Evolutionary conservation across 2,329 filamentous ascomycete species (phyloP), one percentile per base, ranked within the genome.

Genomic region (Spiromastix sp.): DNA sequence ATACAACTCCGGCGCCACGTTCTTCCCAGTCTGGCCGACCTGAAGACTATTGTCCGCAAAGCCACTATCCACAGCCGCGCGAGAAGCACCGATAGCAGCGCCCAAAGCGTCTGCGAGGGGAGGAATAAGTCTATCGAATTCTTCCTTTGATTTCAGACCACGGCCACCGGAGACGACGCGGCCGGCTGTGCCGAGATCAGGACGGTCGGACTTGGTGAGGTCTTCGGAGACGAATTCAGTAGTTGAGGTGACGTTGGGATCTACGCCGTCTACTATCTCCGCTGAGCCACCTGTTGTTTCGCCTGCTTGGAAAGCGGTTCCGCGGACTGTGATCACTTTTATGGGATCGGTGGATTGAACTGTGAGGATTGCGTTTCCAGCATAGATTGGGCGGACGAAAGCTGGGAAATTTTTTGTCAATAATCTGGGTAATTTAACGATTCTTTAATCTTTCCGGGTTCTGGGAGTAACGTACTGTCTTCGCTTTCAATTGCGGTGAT

Each of bases 21-120:
- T 93, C 74, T 98, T 98, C 53, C 91, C 91, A 10, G 91, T 98
- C 71, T 98, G 91, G 30, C 91, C 91, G 46, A 98, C 89, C 66
- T 98, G 91, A 49, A 98, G 68, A 60, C 85, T 94, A 72, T 98
- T 98, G 67, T 98, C 91, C 19, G 91, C 91, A 55, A 95, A 98
- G 4, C 91, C 91, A 50, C 84, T 93, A 64, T 98, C 91, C 26
- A 98, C 91, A 7, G 91, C 91, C 12, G 91, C 91, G 51, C 91
- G 79, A 34, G 85, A 94, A 18, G 91, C 91, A 51, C 91, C 91
- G 42, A 98, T 86, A 4, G 91, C 91, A n/a, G 91, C 91, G 29
- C 87, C 89, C 3, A 98, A 71, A 1, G 85, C 77, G 60, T 98
- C 91, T 1, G 91, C 91, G 37, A 98, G 73, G 28, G 91, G 89